Percentiles rank a stretch among this genome's conserved stretches.
Evolutionary conservation across 2,329 filamentous ascomycete genomes (phyloP).

Genomic region (Fragosphaeria purpurea): DNA sequence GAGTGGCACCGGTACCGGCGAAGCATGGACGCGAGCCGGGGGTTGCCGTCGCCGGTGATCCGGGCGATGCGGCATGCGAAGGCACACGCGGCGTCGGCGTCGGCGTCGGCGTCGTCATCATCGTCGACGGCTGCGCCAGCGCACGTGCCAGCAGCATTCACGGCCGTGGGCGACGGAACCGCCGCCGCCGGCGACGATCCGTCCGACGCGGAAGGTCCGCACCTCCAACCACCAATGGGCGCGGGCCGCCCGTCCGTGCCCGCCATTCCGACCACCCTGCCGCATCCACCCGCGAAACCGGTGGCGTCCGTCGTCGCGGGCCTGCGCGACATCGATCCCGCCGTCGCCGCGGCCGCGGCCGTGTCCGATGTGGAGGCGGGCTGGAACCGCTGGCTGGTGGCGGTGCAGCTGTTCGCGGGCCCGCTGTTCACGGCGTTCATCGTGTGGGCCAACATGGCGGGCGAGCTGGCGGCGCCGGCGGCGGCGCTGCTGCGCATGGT

Average conservation of each 20-base stretch:
- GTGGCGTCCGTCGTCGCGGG: too few species aligned
- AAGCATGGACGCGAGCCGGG: slow-evolving; percentile 22
- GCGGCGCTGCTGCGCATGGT: slow-evolving; percentile 45
- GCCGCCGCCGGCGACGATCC: neutral
- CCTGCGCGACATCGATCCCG: too few species aligned
- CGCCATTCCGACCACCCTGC: neutral
- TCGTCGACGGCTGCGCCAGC: neutral
- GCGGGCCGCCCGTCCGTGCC: neutral
- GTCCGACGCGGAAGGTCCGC: neutral
- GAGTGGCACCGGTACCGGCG: slow-evolving; percentile 52
- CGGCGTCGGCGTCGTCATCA: slow-evolving; percentile 3
- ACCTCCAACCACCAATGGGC: neutral
- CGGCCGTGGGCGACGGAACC: slow-evolving; percentile 5
- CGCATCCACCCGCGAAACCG: slow-evolving; percentile 1
- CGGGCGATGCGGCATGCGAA: neutral
- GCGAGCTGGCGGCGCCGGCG: slow-evolving; percentile 45
- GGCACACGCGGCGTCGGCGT: slow-evolving; percentile 1
- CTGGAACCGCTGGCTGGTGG: slow-evolving; percentile 89
- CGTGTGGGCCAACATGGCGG: slow-evolving; percentile 56
- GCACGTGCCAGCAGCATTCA: neutral
- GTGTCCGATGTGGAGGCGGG: neutral
- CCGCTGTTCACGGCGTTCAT: slow-evolving; percentile 74
- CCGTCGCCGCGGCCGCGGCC: slow-evolving; percentile 17
- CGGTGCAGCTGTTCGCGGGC: slow-evolving; percentile 75
- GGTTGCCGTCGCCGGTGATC: neutral